Percentiles rank a stretch among this genome's conserved stretches.
These are phyloP conservation scores for Eucalyptus viminalis DNA, from an alignment of 345 rosid species.

Conservation along the genomic window DNA sequence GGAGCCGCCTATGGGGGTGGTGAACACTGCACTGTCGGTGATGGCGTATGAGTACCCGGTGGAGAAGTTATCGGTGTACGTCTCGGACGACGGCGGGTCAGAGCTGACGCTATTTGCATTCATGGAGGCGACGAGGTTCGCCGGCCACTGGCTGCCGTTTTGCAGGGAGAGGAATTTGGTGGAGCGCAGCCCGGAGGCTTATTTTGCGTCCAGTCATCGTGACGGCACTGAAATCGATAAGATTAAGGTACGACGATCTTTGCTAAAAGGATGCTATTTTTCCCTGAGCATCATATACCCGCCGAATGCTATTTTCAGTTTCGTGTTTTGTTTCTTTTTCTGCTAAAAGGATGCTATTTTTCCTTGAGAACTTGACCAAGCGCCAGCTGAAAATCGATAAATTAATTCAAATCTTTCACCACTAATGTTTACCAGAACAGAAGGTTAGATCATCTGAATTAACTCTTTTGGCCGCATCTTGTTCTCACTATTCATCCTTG, in stretches of 20 bases:
- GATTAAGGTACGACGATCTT: constrained; percentile 32
- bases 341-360: neutral
- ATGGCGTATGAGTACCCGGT: constrained; percentile 75
- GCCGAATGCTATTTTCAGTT: neutral
- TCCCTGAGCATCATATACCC: neutral
- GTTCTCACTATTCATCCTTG: neutral
- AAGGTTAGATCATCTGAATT: neutral
- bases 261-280: neutral
- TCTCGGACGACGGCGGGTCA: constrained; percentile 87
- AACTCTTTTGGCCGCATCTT: neutral
- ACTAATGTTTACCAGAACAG: neutral
- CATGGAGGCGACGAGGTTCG: constrained; percentile 64
- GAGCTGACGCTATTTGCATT: constrained; percentile 60
- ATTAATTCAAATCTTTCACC: neutral
- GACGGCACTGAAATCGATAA: constrained; percentile 4
- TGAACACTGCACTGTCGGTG: constrained; percentile 64
- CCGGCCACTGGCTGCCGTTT: constrained; percentile 62
- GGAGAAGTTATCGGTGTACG: constrained; percentile 53
- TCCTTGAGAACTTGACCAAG: neutral
- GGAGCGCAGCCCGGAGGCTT: constrained; percentile 46
- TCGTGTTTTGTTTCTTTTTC: neutral
- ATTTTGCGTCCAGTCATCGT: constrained; percentile 19
- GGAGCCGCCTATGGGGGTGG: constrained; percentile 71
- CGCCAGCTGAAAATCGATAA: neutral
- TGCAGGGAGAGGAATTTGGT: constrained; percentile 27